Evolutionary conservation across 257 asterid genomes (phyloP), one percentile per base, ranked within the genome.

Genomic region (Lantana camara): DNA sequence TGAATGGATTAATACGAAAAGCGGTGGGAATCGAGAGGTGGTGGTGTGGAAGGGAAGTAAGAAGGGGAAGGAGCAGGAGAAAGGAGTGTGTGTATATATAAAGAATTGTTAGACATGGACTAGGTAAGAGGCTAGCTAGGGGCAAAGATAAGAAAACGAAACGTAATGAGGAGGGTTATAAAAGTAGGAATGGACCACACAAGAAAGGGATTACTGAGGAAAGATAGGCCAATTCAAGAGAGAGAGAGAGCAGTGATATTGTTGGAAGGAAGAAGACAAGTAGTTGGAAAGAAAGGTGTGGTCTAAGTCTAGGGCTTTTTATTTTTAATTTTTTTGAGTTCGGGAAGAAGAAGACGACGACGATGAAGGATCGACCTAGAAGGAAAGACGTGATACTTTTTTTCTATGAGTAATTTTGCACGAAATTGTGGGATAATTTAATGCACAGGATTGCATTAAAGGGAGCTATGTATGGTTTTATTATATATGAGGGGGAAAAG

Each of bases 231-330:
- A n/a, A n/a, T 14, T 12, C 8, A 4, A 21, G 38, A 27, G 62
- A 40, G 64, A 52, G 64, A 52, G 64, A 66, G 66, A 46, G 76
- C 10, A 72, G 73, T 50, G 87, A 78, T 73, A n/a, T n/a, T n/a
- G 82, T 78, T 64, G 82, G 82, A 75, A 35, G 67, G 78, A 78
- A 63, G 79, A 75, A 67, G 84, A 82, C 84, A 75, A 51, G 46
- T 41, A 71, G 54, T 52, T 32, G 61, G 41, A 17, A n/a, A n/a
- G 42, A 63, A 76, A 72, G 74, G 48, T 50, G 77, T 77, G 83
- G 79, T 71, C 56, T 65, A 74, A 81, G 79, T 71, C 56, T 65
- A 74, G 71, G 56, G 21, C 57, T 76, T 69, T 47, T 52, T 51
- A 38, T 69, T 47, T 54, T 50, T 8, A 21, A 15, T 23, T n/a